Evolutionary conservation across 2,329 filamentous ascomycete species (phyloP).

Genomic region (Amauroascus niger): DNA sequence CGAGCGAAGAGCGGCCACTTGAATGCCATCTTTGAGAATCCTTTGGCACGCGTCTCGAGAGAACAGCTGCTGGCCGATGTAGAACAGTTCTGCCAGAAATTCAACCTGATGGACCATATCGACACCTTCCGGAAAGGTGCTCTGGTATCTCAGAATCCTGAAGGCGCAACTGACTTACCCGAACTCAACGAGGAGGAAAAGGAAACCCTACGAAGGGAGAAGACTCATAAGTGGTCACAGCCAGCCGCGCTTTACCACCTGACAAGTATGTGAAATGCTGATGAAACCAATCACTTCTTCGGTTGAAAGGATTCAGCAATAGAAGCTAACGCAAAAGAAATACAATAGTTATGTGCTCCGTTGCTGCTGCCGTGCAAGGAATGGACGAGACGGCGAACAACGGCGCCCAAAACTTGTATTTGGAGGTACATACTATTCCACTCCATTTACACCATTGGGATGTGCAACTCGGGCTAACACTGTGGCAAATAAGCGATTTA

Average conservation of each 20-base stretch:
- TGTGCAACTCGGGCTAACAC: neutral
- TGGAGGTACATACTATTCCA: conserved; percentile 19
- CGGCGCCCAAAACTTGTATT: conserved; percentile 35
- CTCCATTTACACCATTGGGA: neutral
- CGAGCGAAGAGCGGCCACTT: conserved; percentile 21
- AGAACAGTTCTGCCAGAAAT: conserved; percentile 44
- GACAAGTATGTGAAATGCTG: conserved; percentile 26
- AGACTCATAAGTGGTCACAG: conserved; percentile 43
- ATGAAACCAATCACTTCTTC: too few species aligned
- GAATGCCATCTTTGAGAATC: conserved; percentile 42
- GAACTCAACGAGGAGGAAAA: conserved; percentile 41
- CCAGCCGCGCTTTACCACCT: conserved; percentile 43
- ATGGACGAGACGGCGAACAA: conserved; percentile 46
- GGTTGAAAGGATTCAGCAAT: neutral
- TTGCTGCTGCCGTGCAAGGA: conserved; percentile 46
- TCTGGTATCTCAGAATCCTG: conserved; percentile 44
- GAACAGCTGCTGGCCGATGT: conserved; percentile 47
- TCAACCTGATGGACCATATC: conserved; percentile 41
- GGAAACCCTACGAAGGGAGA: conserved; percentile 35
- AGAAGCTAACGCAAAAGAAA: neutral
- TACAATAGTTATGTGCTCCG: conserved; percentile 40
- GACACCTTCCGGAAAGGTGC: conserved; percentile 45
- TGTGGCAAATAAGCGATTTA: conserved; percentile 10
- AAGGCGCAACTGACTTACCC: conserved; percentile 40
- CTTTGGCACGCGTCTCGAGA: conserved; percentile 45